Percentiles rank a stretch among this genome's conserved stretches.
Conservation (phyloP, 73 alveolate species). For the Tetrahymena malaccensis region DNA sequence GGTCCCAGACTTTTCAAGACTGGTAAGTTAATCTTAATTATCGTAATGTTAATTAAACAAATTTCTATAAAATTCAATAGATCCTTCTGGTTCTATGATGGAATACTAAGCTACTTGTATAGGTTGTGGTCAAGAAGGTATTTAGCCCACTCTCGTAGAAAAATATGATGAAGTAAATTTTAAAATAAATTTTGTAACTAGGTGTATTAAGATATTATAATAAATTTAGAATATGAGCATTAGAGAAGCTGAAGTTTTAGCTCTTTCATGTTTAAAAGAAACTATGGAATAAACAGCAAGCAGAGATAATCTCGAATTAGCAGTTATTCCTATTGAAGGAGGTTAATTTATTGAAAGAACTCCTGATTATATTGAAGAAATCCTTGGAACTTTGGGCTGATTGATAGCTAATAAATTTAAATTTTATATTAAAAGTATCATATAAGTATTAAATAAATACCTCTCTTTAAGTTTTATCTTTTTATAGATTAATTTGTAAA, state of each 20-base stretch:
- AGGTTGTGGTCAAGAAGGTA: constrained; percentile 94
- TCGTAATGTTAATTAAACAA: not conserved
- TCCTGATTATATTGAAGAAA: constrained; percentile 7
- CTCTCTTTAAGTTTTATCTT: not conserved
- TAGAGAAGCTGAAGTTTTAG: constrained; percentile 83
- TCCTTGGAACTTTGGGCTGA: not conserved
- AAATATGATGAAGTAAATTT: constrained; percentile 53
- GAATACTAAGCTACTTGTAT: constrained; percentile 91
- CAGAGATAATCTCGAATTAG: constrained; percentile 80
- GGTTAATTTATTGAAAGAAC: constrained; percentile 39
- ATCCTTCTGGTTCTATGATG: constrained; percentile 90
- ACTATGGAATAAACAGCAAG: constrained; percentile 84
- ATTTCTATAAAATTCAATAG: not conserved
- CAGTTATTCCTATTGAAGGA: constrained; percentile 59
- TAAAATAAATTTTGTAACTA: not conserved
- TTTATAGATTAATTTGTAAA: not conserved
- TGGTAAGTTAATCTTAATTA: not conserved
- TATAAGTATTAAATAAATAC: not conserved
- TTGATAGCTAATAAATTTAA: not conserved
- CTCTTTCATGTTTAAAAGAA: constrained; percentile 75
- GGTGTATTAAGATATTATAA: not conserved
- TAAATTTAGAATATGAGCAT: constrained; percentile 45
- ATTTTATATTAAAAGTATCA: not conserved
- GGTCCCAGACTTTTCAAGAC: constrained; percentile 87
- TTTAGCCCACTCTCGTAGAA: constrained; percentile 77